A percentile compares a stretch with the other conserved stretches of the same genome.
These are phyloP conservation scores for Cercospora berteroae DNA, from an alignment of 2,329 filamentous ascomycete genomes.

Conservation along the genomic window DNA sequence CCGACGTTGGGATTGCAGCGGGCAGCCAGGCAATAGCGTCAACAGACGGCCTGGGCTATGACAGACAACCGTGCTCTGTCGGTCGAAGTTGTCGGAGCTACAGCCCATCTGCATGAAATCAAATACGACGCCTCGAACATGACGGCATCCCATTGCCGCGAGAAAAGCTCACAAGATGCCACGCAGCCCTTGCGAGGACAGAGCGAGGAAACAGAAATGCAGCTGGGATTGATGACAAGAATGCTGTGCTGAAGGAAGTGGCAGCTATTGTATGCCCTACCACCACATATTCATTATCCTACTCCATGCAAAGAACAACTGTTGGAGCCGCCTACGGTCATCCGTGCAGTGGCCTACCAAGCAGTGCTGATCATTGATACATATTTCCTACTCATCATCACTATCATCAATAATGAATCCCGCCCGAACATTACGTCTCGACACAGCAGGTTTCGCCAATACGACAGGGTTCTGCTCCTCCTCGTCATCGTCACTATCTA, in stretches of 20 bases:
- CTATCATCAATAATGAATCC: slow-evolving; percentile 48
- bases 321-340: background rate
- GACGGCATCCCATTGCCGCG: background rate
- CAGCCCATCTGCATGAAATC: background rate
- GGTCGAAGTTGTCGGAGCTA: background rate
- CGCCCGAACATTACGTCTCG: slow-evolving; percentile 41
- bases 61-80: background rate
- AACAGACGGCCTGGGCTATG: background rate
- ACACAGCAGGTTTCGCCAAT: slow-evolving; percentile 32
- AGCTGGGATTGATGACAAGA: background rate
- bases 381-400: slow-evolving; percentile 24
- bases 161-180: background rate
- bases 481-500: slow-evolving; percentile 45
- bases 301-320: background rate
- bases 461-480: slow-evolving; percentile 35
- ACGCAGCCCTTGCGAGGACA: background rate
- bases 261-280: background rate
- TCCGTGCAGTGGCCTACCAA: background rate
- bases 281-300: background rate
- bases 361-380: background rate
- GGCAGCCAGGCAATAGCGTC: background rate
- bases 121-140: background rate
- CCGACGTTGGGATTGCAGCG: background rate
- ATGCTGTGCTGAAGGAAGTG: background rate
- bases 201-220: background rate